A percentile compares a stretch with the other conserved stretches of the same genome.
phyloP scores from a whole-genome alignment of 306 rosid species.

The Acmispon strigosus region DNA sequence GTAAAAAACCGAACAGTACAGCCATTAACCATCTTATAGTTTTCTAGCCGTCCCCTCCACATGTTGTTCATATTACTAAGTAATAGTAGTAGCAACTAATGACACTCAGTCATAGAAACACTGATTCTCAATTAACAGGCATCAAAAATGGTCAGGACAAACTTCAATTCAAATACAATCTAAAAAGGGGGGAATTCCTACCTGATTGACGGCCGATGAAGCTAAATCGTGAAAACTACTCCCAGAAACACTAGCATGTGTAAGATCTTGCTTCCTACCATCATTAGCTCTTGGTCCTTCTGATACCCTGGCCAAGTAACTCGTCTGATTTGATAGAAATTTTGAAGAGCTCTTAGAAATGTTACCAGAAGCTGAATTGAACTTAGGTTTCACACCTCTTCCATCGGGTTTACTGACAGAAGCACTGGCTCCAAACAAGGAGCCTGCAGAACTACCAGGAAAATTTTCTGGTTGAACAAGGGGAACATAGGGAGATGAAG shows the following conservation, averaged over 20 bases:
- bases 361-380: slow-evolving; percentile 55
- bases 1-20: slow-evolving; percentile 27
- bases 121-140: background rate
- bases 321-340: slow-evolving; percentile 43
- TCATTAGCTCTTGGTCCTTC: slow-evolving; percentile 60
- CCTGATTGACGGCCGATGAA: slow-evolving; percentile 59
- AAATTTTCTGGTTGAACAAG: slow-evolving; percentile 58
- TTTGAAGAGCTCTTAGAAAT: slow-evolving; percentile 52
- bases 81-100: background rate
- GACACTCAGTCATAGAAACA: background rate
- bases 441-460: slow-evolving; percentile 49
- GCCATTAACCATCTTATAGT: background rate
- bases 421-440: slow-evolving; percentile 43
- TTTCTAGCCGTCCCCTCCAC: too few species aligned
- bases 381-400: slow-evolving; percentile 55
- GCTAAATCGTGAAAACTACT: slow-evolving; percentile 40
- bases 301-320: slow-evolving; percentile 50
- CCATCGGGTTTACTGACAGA: slow-evolving; percentile 58
- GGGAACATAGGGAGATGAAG: slow-evolving; percentile 65
- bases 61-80: background rate
- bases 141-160: background rate
- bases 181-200: slow-evolving; percentile 5
- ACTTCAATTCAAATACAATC: background rate
- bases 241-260: slow-evolving; percentile 51
- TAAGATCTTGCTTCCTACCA: slow-evolving; percentile 53